phyloP scores from a whole-genome alignment of 495 filamentous ascomycete species.

The Podospora conica region DNA sequence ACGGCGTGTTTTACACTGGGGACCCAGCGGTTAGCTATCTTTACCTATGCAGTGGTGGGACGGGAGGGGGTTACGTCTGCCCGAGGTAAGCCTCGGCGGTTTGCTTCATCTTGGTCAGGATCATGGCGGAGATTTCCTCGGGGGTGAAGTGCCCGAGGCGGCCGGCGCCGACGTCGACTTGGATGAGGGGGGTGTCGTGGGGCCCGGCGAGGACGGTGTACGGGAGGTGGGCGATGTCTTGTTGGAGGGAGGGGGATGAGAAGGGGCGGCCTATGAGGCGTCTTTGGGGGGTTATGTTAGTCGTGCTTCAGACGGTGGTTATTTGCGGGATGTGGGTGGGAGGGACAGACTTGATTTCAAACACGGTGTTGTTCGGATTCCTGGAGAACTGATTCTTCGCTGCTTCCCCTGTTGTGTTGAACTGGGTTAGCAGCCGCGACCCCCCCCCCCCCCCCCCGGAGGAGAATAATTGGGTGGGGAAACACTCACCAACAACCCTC shows the following conservation, averaged over 20 bases:
- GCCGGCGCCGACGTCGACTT: constrained; percentile 63
- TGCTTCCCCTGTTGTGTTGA: constrained; percentile 61
- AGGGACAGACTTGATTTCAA: constrained; percentile 72
- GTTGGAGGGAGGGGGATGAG: constrained; percentile 70
- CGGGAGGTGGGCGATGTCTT: constrained; percentile 77
- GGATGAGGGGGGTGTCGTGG: constrained; percentile 69
- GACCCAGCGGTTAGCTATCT: too few relatives aligned
- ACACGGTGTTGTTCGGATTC: constrained; percentile 96
- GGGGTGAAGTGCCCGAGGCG: constrained; percentile 63
- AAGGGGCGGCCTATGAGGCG: constrained; percentile 83
- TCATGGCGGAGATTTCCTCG: constrained; percentile 78
- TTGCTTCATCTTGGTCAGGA: constrained; percentile 90
- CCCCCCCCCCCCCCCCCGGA: too few relatives aligned
- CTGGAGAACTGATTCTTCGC: constrained; percentile 99
- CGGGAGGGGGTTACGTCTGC: constrained; percentile 46
- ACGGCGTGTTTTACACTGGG: constrained; percentile 76
- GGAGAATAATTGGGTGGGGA: not conserved
- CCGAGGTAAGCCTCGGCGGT: constrained; percentile 82
- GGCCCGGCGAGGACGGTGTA: constrained; percentile 67
- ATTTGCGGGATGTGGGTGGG: not conserved
- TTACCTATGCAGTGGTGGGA: too few relatives aligned
- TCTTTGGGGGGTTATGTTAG: too few relatives aligned
- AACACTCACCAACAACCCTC: constrained; percentile 34
- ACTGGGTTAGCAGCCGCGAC: not conserved
- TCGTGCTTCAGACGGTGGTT: too few relatives aligned